These are phyloP conservation scores for Plantago coronopus DNA, from an alignment of 305 asterid species.

Conservation along the genomic window DNA sequence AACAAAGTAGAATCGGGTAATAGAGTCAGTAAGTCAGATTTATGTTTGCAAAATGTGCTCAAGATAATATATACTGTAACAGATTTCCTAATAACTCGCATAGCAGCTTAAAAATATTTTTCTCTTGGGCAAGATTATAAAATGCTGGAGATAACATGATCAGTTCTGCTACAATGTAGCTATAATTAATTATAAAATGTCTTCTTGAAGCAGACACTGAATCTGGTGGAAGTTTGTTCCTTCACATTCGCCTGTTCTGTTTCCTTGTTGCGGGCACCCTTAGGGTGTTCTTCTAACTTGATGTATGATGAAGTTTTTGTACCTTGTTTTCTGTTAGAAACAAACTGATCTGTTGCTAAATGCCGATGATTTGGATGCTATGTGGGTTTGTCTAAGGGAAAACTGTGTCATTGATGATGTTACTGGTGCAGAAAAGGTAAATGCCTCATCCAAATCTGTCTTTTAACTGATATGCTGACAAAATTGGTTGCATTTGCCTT, in stretches of 20 bases:
- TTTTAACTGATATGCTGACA: background rate
- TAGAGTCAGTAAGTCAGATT: too few species aligned
- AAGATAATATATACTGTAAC: too few species aligned
- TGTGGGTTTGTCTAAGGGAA: constrained; percentile 99
- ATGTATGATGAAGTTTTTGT: constrained; percentile 1
- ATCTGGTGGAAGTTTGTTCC: background rate
- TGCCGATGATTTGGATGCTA: constrained; percentile 99
- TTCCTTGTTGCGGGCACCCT: background rate
- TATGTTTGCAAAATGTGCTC: too few species aligned
- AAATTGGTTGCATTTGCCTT: background rate
- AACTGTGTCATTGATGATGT: constrained; percentile 99
- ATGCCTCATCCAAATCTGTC: constrained; percentile 14
- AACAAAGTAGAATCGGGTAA: background rate
- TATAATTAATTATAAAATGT: too few species aligned
- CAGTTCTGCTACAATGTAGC: too few species aligned
- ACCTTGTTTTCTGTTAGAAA: constrained; percentile 53
- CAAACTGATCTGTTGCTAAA: constrained; percentile 96
- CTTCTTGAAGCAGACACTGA: background rate
- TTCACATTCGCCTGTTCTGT: background rate
- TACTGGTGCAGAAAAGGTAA: constrained; percentile 98
- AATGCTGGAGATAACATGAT: too few species aligned
- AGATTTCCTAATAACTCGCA: too few species aligned
- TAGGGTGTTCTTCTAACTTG: constrained; percentile 6
- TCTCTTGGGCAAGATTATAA: too few species aligned
- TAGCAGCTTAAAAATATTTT: too few species aligned